These are phyloP conservation scores for Fraxinus albicans DNA, from an alignment of 305 asterid species.

Conservation along the genomic window DNA sequence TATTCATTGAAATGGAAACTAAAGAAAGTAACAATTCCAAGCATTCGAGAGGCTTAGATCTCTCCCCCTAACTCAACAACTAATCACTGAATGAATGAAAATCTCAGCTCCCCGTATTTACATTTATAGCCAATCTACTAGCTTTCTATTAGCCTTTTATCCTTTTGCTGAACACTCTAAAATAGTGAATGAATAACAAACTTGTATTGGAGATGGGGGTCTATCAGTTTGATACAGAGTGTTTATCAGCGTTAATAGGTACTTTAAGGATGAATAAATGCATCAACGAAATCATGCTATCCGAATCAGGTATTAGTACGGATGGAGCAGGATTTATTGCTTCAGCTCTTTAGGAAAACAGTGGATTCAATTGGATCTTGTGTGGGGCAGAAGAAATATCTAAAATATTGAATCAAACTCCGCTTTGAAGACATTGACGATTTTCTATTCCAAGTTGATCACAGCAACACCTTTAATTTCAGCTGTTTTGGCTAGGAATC, in stretches of 20 bases:
- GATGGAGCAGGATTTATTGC: slow-evolving; percentile 57
- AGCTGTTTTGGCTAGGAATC: slow-evolving; percentile 74
- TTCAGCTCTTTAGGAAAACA: slow-evolving; percentile 54
- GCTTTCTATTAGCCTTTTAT: no score
- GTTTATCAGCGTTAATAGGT: slow-evolving; percentile 51
- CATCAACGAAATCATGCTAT: slow-evolving; percentile 47
- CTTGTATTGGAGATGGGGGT: no score
- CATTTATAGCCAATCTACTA: no score
- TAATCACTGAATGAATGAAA: no score
- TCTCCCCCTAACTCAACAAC: no score
- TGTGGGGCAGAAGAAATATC: slow-evolving; percentile 78
- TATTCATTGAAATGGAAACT: not conserved
- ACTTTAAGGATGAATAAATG: slow-evolving; percentile 37
- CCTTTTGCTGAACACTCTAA: no score
- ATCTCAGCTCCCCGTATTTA: no score
- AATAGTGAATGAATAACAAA: no score
- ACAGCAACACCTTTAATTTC: slow-evolving; percentile 72
- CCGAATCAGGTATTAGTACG: slow-evolving; percentile 66
- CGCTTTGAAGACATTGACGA: slow-evolving; percentile 46
- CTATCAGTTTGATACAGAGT: slow-evolving; percentile 30
- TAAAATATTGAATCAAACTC: slow-evolving; percentile 79
- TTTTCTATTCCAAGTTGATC: slow-evolving; percentile 50
- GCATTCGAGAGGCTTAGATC: no score
- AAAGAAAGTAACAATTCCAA: not conserved
- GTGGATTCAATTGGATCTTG: slow-evolving; percentile 61